phyloP scores from a whole-genome alignment of 2,329 filamentous ascomycete genomes.

The Trichoderma oligosporum region DNA sequence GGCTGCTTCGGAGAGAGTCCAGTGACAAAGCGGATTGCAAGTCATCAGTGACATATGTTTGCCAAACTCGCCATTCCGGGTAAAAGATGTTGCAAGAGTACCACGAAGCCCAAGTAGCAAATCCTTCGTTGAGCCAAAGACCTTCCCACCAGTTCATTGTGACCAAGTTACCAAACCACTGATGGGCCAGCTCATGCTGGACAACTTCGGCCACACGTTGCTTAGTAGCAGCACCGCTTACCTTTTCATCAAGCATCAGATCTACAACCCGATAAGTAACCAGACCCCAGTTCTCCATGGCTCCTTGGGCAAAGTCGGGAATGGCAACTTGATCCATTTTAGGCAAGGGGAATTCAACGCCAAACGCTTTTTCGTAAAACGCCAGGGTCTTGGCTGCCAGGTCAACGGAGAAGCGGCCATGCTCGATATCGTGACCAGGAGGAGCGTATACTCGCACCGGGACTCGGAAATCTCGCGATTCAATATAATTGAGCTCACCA shows the following conservation, averaged over 20 bases:
- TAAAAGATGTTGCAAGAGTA: slow-evolving; percentile 94
- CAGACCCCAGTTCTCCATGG: slow-evolving; percentile 98
- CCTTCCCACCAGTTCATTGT: slow-evolving; percentile 99
- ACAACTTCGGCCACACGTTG: slow-evolving; percentile 93
- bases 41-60: slow-evolving; percentile 90
- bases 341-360: slow-evolving; percentile 61
- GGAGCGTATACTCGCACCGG: slow-evolving; percentile 94
- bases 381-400: slow-evolving; percentile 84
- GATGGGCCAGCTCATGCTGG: slow-evolving; percentile 93
- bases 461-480: slow-evolving; percentile 85
- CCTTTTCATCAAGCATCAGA: slow-evolving; percentile 85
- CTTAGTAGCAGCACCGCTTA: slow-evolving; percentile 81
- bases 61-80: slow-evolving; percentile 98
- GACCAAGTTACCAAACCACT: slow-evolving; percentile 97
- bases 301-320: slow-evolving; percentile 90
- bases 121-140: slow-evolving; percentile 92
- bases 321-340: slow-evolving; percentile 55
- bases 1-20: slow-evolving; percentile 88
- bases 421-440: slow-evolving; percentile 82
- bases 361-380: slow-evolving; percentile 95
- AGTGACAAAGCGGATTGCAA: slow-evolving; percentile 82
- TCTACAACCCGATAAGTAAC: slow-evolving; percentile 87
- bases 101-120: slow-evolving; percentile 54
- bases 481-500: slow-evolving; percentile 89
- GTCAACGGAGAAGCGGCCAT: slow-evolving; percentile 85